Conservation (phyloP, 2,329 filamentous ascomycete genomes). For the Ceratocystis colombiana region DNA sequence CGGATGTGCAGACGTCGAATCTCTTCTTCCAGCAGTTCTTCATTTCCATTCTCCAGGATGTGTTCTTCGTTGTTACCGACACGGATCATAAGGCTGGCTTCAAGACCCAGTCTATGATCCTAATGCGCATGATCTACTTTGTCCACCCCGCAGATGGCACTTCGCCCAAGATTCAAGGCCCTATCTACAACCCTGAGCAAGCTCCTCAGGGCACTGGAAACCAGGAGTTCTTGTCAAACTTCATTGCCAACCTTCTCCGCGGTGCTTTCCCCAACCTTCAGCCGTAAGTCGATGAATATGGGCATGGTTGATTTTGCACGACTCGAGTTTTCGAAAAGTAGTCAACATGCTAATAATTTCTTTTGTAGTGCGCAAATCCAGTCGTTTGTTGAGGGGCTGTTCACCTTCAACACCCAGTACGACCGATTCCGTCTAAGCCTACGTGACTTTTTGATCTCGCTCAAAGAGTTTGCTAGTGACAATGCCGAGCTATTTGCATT, state of each 20-base stretch:
- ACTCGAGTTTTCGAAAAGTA: constrained; percentile 22
- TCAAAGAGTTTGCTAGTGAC: constrained; percentile 94
- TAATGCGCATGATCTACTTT: constrained; percentile 94
- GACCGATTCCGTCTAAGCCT: constrained; percentile 93
- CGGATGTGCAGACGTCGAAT: constrained; percentile 74
- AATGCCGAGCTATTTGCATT: constrained; percentile 89
- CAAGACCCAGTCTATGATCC: constrained; percentile 89
- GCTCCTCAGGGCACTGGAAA: constrained; percentile 76
- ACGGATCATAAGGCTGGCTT: constrained; percentile 98
- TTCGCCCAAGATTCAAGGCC: constrained; percentile 78
- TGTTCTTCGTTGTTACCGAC: constrained; percentile 96
- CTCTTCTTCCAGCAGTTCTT: constrained; percentile 98
- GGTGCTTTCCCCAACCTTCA: constrained; percentile 92
- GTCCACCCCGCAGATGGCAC: constrained; percentile 61
- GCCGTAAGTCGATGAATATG: constrained; percentile 48
- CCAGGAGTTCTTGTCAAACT: constrained; percentile 79
- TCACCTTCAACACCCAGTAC: constrained; percentile 77
- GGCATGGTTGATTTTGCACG: background rate
- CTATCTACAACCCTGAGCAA: constrained; percentile 78
- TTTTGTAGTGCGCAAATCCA: constrained; percentile 65
- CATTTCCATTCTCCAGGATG: constrained; percentile 87
- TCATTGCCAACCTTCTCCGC: constrained; percentile 72
- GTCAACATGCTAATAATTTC: constrained; percentile 29
- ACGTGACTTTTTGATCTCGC: constrained; percentile 90
- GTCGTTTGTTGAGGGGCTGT: constrained; percentile 80